Conservation (phyloP, 1,284 basidiomycete genomes). For the Cutaneotrichosporon cavernicola region DNA sequence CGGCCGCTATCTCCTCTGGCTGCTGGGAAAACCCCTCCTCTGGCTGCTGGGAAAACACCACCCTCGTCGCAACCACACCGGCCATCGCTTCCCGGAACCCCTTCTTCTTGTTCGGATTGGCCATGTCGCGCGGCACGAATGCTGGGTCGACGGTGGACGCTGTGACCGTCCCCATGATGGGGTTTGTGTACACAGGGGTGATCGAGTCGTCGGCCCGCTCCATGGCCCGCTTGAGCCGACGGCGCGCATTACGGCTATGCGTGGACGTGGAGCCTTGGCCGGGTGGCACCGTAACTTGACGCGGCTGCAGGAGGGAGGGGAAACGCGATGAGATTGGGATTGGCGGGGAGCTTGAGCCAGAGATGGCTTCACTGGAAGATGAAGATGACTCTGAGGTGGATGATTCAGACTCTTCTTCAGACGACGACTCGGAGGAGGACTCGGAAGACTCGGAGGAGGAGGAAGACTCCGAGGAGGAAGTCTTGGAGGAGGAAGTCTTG, state of each 20-base stretch:
- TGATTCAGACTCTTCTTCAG: neutral
- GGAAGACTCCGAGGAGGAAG: too few relatives aligned
- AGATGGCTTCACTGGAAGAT: conserved; percentile 10
- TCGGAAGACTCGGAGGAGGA: neutral
- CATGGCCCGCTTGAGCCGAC: conserved; percentile 31
- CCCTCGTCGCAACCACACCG: conserved; percentile 34
- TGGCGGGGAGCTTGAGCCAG: conserved; percentile 19
- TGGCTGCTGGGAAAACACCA: conserved; percentile 27
- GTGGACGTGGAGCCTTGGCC: conserved; percentile 46
- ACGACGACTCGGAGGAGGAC: neutral
- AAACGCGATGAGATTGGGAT: neutral
- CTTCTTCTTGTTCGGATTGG: conserved; percentile 50
- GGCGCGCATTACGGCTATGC: conserved; percentile 43
- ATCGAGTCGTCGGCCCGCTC: conserved; percentile 19
- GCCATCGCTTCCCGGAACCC: conserved; percentile 48
- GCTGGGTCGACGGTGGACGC: conserved; percentile 4
- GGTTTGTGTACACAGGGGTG: neutral
- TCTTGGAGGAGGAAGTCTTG: too few relatives aligned
- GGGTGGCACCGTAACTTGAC: conserved; percentile 33
- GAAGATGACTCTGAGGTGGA: neutral
- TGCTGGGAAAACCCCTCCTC: neutral
- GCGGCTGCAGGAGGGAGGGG: conserved; percentile 15
- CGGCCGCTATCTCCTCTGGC: too few relatives aligned
- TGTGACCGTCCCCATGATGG: neutral
- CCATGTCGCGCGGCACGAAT: conserved; percentile 32